Evolutionary conservation across 2,329 filamentous ascomycete genomes (phyloP), one percentile per base, ranked within the genome.

Genomic region (Colletotrichum tanaceti): DNA sequence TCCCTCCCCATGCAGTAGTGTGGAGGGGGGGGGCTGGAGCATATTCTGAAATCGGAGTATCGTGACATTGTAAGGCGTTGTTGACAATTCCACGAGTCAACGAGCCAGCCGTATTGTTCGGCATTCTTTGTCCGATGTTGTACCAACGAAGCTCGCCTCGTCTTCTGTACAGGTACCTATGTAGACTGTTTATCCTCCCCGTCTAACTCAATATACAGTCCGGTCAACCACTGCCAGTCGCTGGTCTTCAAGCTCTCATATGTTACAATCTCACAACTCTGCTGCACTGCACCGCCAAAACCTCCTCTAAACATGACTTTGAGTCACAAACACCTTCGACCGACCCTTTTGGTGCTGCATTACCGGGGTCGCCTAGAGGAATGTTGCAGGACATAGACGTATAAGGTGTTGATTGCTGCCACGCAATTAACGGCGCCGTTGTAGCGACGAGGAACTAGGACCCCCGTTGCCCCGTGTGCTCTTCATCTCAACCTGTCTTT

Each of bases 401-500:
- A n/a, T n/a, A n/a, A n/a, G n/a, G n/a, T n/a, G n/a, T n/a, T n/a
- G n/a, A n/a, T n/a, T n/a, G n/a, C n/a, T n/a, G n/a, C n/a, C n/a
- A n/a, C n/a, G n/a, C n/a, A n/a, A n/a, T n/a, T n/a, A n/a, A n/a
- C n/a, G n/a, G n/a, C n/a, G n/a, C n/a, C n/a, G n/a, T n/a, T n/a
- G n/a, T n/a, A n/a, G n/a, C n/a, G n/a, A n/a, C 55, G 43, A 59
- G 38, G 55, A 44, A 41, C 28, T 28, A 28, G 28, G 28, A 9
- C 65, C 49, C 46, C 60, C 55, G 35, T 38, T 18, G 61, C 55
- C 49, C 65, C 55, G 61, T 60, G 65, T 65, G 41, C 47, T 58
- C 55, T 55, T 65, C 65, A 54, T 68, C 61, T 68, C 61, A 68
- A 43, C 63, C 63, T 64, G 46, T 20, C 18, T 53, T 52, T 11